Percentiles rank a stretch among this genome's conserved stretches.
These are phyloP conservation scores for Botrytis fabae DNA, from an alignment of 2,329 filamentous ascomycete species.

Conservation along the genomic window DNA sequence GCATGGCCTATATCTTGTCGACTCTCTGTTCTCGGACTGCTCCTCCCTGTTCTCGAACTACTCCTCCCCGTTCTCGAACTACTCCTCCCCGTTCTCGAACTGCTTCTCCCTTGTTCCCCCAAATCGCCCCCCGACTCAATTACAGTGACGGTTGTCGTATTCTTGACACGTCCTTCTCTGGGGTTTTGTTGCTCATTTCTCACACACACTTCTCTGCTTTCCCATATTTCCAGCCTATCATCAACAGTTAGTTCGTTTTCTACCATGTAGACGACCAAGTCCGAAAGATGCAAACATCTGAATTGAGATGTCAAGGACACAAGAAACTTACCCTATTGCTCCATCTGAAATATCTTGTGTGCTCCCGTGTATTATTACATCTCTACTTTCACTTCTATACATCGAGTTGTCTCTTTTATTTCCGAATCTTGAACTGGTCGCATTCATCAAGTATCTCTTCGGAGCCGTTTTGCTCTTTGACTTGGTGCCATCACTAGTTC, in stretches of 20 bases:
- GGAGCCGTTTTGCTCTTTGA: not conserved
- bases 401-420: not conserved
- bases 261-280: not conserved
- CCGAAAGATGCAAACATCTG: not conserved
- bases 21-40: not conserved
- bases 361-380: not conserved
- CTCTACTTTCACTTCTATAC: constrained; percentile 8
- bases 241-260: constrained; percentile 4
- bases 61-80: no score
- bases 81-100: not conserved
- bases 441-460: not conserved
- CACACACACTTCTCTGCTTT: constrained; percentile 18
- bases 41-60: no score
- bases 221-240: constrained; percentile 18
- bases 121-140: not conserved
- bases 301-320: not conserved
- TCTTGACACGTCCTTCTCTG: not conserved
- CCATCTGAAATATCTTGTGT: not conserved
- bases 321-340: constrained; percentile 7
- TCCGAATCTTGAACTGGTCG: not conserved
- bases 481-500: not conserved
- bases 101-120: not conserved
- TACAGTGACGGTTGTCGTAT: constrained; percentile 1
- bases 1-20: not conserved
- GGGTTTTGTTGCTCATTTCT: not conserved